Conservation (phyloP, 768 basidiomycete genomes). For the Serendipita sp. region DNA sequence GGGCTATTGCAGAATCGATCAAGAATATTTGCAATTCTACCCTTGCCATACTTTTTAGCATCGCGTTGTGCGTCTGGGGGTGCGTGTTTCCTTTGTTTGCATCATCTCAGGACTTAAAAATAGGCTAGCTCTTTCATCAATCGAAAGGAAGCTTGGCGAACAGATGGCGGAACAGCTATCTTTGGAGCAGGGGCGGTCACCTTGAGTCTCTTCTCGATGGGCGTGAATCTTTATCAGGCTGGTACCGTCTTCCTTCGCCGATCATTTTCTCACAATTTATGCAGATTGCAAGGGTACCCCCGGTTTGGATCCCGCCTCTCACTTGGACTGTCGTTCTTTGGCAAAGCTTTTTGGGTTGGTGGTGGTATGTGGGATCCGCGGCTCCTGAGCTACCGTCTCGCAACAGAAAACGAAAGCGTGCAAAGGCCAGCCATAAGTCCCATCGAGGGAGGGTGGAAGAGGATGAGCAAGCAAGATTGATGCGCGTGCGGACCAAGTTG, state of each 20-base stretch:
- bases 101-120: not conserved
- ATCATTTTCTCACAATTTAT: slow-evolving; percentile 37
- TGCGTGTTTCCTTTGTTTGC: not conserved
- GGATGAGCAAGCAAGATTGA: not conserved
- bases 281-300: slow-evolving; percentile 76
- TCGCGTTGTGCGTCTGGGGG: slow-evolving; percentile 86
- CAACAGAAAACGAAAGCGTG: not conserved
- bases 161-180: slow-evolving; percentile 88
- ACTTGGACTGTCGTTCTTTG: slow-evolving; percentile 88
- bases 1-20: slow-evolving; percentile 48
- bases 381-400: slow-evolving; percentile 20
- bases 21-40: slow-evolving; percentile 94
- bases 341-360: slow-evolving; percentile 90
- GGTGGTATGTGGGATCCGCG: slow-evolving; percentile 91
- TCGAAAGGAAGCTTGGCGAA: slow-evolving; percentile 83
- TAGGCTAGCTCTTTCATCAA: slow-evolving; percentile 49
- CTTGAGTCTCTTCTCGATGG: slow-evolving; percentile 71
- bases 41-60: slow-evolving; percentile 86
- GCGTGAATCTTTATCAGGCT: slow-evolving; percentile 30
- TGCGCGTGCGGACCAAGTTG: not conserved
- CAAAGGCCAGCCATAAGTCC: not conserved
- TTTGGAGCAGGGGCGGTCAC: slow-evolving; percentile 76
- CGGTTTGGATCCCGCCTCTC: slow-evolving; percentile 80
- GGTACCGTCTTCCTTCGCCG: not conserved
- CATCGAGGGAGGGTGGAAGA: not conserved